Base-by-base conservation (phyloP, 2,329 filamentous ascomycete genomes). In the Emmonsia crescens region DNA sequence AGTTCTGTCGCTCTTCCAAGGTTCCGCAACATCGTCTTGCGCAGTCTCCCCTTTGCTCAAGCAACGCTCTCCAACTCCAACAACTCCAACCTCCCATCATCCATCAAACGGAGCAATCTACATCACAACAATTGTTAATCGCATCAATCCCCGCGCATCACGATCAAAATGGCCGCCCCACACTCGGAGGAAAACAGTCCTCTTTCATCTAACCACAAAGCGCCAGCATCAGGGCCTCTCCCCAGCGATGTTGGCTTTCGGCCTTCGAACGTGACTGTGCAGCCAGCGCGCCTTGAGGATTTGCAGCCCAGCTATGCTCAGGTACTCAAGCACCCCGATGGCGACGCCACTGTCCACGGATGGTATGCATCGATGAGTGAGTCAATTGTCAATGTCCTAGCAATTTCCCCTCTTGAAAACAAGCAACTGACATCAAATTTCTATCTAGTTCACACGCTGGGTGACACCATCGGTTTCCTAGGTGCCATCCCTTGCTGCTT, bases 401-500 rank as follows among this genome's bases (percentile, higher is more conserved):
- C 49, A 29, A 19, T 38, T 14, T 12, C 40, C 19, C 16, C 5
- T 33, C 21, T 51, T 42, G 33, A 46, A 27, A 57, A 66, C 48
- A 51, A 19, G 44, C 3, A 27, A 38, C 24, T 36, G 40, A 54
- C 21, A 62, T 42, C 60, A 54, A 61, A 65, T 57, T 27, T 36
- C 10, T 19, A 40, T 68, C 64, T 67, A 62, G 84, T 95, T 75
- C 89, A 93, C 74, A 75, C 79, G 19, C 78, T 97, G 8, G 94
- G 94, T 66, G 74, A 82, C 59, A 79, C 83, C 68, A 81, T 96
- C 60, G 94, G 94, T 68, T 88, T 85, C 54, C 71, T 89, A 27
- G 94, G 94, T 58, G 91, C 94, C 21, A 82, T 97, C 67, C 94
- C 94, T 4, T 96, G 92, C 85, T 96, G 92, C 75, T 78, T 96